Conservation (phyloP, 345 rosid genomes). For the Arabis hirsuta region DNA sequence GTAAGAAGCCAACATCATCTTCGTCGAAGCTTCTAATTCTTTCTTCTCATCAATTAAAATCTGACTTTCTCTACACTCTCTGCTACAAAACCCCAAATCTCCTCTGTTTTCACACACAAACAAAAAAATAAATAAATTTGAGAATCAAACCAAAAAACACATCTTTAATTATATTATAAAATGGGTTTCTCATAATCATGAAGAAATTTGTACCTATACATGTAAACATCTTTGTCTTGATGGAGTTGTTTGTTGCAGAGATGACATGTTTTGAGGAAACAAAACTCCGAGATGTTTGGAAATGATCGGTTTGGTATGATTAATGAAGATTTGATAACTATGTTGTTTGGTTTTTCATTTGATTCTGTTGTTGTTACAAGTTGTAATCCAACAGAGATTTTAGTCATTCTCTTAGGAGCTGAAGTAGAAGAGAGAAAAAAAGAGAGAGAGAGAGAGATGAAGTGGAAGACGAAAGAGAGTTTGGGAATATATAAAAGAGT, state of each 20-base stretch:
- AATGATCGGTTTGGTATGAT: conserved; percentile 31
- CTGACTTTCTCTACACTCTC: conserved; percentile 71
- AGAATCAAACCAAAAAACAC: not conserved
- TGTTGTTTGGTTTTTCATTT: conserved; percentile 40
- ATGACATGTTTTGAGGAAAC: conserved; percentile 63
- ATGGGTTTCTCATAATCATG: not conserved
- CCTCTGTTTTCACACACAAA: conserved; percentile 53
- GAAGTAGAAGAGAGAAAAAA: not conserved
- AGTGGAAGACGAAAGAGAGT: conserved; percentile 20
- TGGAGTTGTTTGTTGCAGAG: conserved; percentile 59
- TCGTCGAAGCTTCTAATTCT: conserved; percentile 56
- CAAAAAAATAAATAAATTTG: not conserved
- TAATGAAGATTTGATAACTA: conserved; percentile 53
- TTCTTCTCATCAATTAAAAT: conserved; percentile 63
- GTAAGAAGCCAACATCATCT: conserved; percentile 46
- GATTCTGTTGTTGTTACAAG: conserved; percentile 49
- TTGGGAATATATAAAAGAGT: conserved; percentile 34
- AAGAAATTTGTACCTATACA: conserved; percentile 65
- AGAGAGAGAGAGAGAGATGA: conserved; percentile 18
- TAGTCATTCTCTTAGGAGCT: conserved; percentile 29
- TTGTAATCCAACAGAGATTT: conserved; percentile 59
- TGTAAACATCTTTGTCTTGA: conserved; percentile 71
- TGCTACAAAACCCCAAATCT: conserved; percentile 80
- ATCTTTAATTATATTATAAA: not conserved
- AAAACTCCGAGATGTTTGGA: conserved; percentile 36